Percentiles rank a stretch among this genome's conserved stretches.
phyloP scores from a whole-genome alignment of 495 filamentous ascomycete species.

The Penicillium ochrochloron region DNA sequence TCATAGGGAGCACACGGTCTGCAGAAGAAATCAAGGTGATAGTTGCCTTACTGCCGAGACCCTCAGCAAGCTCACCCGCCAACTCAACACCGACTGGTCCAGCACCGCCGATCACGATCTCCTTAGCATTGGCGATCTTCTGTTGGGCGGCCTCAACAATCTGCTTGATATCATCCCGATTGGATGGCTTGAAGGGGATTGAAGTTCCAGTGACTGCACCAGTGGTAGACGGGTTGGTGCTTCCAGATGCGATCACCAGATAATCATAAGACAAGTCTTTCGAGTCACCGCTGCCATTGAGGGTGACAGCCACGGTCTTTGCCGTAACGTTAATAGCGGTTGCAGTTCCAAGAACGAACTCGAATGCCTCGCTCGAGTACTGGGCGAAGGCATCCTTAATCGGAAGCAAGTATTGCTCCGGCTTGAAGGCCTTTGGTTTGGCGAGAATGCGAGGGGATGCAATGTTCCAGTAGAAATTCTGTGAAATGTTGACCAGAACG shows the following conservation, averaged over 20 bases:
- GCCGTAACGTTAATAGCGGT: conserved; percentile 48
- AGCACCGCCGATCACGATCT: conserved; percentile 68
- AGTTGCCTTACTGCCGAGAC: conserved; percentile 42
- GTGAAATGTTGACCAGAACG: conserved; percentile 59
- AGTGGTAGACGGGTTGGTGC: conserved; percentile 50
- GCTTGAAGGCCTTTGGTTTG: conserved; percentile 43
- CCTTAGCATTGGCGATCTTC: conserved; percentile 55
- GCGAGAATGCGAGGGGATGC: conserved; percentile 53
- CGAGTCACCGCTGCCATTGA: conserved; percentile 28
- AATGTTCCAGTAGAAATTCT: conserved; percentile 57
- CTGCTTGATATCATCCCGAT: conserved; percentile 46
- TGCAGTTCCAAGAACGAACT: conserved; percentile 60
- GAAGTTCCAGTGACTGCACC: conserved; percentile 41
- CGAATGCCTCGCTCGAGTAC: conserved; percentile 53
- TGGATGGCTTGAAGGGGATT: conserved; percentile 58
- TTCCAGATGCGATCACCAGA: conserved; percentile 58
- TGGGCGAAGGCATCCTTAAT: conserved; percentile 57
- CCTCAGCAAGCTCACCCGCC: conserved; percentile 61
- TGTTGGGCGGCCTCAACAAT: conserved; percentile 49
- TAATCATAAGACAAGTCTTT: conserved; percentile 53
- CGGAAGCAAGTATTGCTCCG: conserved; percentile 50
- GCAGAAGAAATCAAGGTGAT: conserved; percentile 53
- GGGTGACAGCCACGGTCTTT: conserved; percentile 48
- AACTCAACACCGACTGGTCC: conserved; percentile 71
- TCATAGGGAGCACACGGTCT: conserved; percentile 37